phyloP scores from a whole-genome alignment of 2,329 filamentous ascomycete species.

The Arthrobotrys sinensis region DNA sequence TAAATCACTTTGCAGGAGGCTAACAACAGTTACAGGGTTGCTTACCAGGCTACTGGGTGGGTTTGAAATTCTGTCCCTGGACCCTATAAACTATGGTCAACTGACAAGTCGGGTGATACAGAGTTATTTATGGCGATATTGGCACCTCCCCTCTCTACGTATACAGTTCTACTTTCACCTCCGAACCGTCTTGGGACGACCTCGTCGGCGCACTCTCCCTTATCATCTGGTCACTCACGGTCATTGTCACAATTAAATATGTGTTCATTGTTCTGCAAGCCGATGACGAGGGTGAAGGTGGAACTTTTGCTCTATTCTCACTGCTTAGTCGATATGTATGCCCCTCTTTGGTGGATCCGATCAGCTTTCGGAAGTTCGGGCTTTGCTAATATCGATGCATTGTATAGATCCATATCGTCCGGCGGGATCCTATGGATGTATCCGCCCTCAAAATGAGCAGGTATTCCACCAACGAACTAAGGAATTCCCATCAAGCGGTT shows the following conservation, averaged over 20 bases:
- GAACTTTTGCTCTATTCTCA: conserved; percentile 78
- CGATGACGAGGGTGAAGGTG: conserved; percentile 80
- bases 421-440: conserved; percentile 73
- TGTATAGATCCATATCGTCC: conserved; percentile 73
- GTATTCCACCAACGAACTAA: conserved; percentile 73
- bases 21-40: conserved; percentile 40
- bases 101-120: not conserved
- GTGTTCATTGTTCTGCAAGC: conserved; percentile 77
- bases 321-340: conserved; percentile 75
- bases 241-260: conserved; percentile 81
- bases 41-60: conserved; percentile 59
- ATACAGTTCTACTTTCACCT: conserved; percentile 77
- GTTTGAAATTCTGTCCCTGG: not conserved
- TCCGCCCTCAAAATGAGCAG: conserved; percentile 75
- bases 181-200: conserved; percentile 73
- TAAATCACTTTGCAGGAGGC: not conserved
- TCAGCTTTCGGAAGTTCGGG: not conserved
- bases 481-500: conserved; percentile 71
- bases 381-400: not conserved
- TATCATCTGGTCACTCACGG: conserved; percentile 78
- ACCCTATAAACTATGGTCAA: not conserved
- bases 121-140: conserved; percentile 79
- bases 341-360: not conserved
- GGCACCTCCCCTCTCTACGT: conserved; percentile 79
- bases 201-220: conserved; percentile 78